Evolutionary conservation across 805 yeast species (phyloP).

Genomic region (Debaryomyces hansenii): DNA sequence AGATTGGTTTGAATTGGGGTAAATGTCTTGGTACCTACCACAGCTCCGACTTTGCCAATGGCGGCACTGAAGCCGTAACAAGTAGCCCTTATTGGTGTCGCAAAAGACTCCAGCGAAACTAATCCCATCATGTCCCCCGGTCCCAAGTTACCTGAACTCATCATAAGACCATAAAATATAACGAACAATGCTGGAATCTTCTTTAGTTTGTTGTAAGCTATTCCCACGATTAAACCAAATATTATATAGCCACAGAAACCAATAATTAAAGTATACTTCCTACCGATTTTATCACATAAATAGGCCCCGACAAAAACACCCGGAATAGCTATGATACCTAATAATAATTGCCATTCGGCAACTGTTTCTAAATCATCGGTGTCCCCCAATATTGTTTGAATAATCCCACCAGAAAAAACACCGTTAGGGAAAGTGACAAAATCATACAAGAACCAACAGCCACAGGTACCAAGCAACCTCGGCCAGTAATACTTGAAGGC

Average conservation of each 20-base stretch:
- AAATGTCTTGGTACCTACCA: conserved; percentile 72
- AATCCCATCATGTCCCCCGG: conserved; percentile 80
- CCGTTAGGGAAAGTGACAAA: conserved; percentile 82
- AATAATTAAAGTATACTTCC: conserved; percentile 67
- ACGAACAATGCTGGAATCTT: conserved; percentile 64
- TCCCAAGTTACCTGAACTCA: conserved; percentile 69
- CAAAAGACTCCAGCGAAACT: conserved; percentile 61
- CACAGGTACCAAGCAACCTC: conserved; percentile 67
- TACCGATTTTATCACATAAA: conserved; percentile 63
- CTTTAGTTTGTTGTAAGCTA: conserved; percentile 55
- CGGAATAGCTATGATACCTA: conserved; percentile 67
- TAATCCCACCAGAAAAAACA: conserved; percentile 60
- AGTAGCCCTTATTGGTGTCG: conserved; percentile 78
- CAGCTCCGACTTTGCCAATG: conserved; percentile 83
- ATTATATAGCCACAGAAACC: conserved; percentile 73
- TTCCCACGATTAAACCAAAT: conserved; percentile 70
- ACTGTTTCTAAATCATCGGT: conserved; percentile 48
- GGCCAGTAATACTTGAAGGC: conserved; percentile 68
- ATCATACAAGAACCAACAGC: conserved; percentile 79
- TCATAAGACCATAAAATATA: conserved; percentile 72
- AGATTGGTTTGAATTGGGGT: conserved; percentile 63
- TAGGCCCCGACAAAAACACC: conserved; percentile 72
- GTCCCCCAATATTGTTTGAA: conserved; percentile 45
- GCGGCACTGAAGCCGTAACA: conserved; percentile 77
- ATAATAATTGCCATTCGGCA: conserved; percentile 73